Conservation (phyloP, 2,329 filamentous ascomycete genomes). For the Amphichorda felina region DNA sequence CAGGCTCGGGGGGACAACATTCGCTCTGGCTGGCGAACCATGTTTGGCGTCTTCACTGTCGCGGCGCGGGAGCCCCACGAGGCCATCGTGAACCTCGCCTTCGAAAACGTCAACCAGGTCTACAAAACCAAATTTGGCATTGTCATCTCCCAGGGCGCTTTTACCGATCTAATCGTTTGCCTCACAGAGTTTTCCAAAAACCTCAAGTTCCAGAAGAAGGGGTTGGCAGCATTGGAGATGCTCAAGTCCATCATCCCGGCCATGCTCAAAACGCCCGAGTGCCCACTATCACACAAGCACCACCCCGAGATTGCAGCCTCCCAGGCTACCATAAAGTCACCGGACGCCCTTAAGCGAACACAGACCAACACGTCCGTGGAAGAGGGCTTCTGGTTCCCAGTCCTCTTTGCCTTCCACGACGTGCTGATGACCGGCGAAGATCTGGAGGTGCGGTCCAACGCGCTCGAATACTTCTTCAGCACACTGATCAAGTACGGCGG, state of each 20-base stretch:
- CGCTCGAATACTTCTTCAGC: constrained; percentile 94
- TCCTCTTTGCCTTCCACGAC: constrained; percentile 96
- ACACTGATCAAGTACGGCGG: constrained; percentile 82
- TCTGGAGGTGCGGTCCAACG: constrained; percentile 82
- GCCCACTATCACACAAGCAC: constrained; percentile 64
- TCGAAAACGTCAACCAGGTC: constrained; percentile 90
- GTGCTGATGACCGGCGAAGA: constrained; percentile 99
- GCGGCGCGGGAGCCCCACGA: constrained; percentile 90
- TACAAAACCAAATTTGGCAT: constrained; percentile 94
- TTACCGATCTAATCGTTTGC: constrained; percentile 92
- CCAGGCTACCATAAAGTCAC: constrained; percentile 29
- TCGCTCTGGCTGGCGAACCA: constrained; percentile 94
- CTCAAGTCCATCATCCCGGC: constrained; percentile 87
- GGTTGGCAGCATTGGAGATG: constrained; percentile 86
- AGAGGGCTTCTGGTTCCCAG: constrained; percentile 97
- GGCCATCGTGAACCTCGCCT: constrained; percentile 90
- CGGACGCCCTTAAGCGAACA: constrained; percentile 35
- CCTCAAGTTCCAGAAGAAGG: constrained; percentile 97
- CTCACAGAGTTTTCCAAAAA: constrained; percentile 99
- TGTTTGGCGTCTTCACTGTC: constrained; percentile 98
- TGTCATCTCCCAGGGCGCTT: constrained; percentile 91
- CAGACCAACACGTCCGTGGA: constrained; percentile 78
- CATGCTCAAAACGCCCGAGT: constrained; percentile 94
- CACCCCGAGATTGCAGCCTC: constrained; percentile 22
- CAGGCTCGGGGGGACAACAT: constrained; percentile 95